Percentiles rank a stretch among this genome's conserved stretches.
Conservation (phyloP, 1,284 basidiomycete genomes). For the Trichosporon asahii region DNA sequence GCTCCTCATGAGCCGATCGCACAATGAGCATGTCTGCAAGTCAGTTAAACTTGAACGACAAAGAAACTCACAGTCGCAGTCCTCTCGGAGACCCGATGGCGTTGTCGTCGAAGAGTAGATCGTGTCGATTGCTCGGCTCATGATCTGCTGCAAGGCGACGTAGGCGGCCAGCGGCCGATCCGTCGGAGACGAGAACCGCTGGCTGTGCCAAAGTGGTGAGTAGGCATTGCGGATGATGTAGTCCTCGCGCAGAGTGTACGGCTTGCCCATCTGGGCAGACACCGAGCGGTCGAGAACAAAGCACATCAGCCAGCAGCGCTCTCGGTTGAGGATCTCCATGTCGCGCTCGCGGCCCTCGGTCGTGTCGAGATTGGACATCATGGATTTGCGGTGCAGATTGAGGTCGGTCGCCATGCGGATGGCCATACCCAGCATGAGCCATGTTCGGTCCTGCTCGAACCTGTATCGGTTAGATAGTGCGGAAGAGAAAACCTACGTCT, state of each 20-base stretch:
- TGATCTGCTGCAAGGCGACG: conserved; percentile 73
- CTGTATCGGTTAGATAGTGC: conserved; percentile 33
- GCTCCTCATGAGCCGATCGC: conserved; percentile 47
- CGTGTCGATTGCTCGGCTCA: conserved; percentile 83
- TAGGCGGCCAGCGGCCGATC: conserved; percentile 57
- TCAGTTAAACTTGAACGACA: conserved; percentile 57
- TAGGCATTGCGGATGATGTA: conserved; percentile 81
- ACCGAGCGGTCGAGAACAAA: conserved; percentile 85
- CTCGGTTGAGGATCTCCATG: conserved; percentile 74
- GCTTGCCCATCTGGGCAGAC: conserved; percentile 63
- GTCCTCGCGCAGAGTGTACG: conserved; percentile 55
- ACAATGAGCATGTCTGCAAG: conserved; percentile 44
- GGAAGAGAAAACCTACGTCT: conserved; percentile 54
- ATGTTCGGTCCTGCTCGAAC: conserved; percentile 95
- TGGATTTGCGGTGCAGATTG: conserved; percentile 86
- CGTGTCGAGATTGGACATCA: conserved; percentile 64
- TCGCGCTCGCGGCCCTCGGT: conserved; percentile 59
- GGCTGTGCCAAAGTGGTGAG: conserved; percentile 62
- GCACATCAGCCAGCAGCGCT: conserved; percentile 89
- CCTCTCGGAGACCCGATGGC: conserved; percentile 76
- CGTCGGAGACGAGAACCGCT: conserved; percentile 60
- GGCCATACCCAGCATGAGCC: conserved; percentile 71
- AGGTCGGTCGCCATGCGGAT: conserved; percentile 88
- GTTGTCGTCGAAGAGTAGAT: conserved; percentile 80
- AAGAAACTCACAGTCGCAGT: conserved; percentile 68